Evolutionary conservation across 1,139 yeast species (phyloP), one percentile per base, ranked within the genome.

Genomic region (Pichiaceae sp.): DNA sequence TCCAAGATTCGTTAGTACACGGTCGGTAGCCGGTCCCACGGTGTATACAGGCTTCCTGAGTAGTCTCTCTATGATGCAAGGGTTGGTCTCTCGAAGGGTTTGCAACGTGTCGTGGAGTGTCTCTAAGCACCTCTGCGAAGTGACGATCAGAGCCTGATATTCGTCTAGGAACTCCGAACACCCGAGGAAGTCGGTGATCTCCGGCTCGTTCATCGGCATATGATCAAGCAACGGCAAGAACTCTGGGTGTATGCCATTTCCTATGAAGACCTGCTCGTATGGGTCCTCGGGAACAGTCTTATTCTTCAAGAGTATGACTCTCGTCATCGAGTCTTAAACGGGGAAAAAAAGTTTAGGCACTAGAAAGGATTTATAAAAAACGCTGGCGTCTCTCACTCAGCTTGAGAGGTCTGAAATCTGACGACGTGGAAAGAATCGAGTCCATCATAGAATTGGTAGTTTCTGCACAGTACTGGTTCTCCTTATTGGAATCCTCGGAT

Each of bases 81-180:
- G 41, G 2, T 38, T 39, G 6, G 42, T 42, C 9, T 46, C 20
- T 29, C 45, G 32, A 8, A 57, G 31, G 29, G 56, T 49, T 3
- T 59, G 32, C 29, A 73, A 57, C 32, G 72, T 72, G 34, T 64
- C 67, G 35, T 68, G 66, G 14, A 82, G 59, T 25, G 89, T 81
- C 50, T 89, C 96, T 0, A 89, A 95, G 0, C 96, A 95, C 46
- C 97, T 61, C 54, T 89, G 96, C 3, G 95, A 82, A 0, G 97
- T 87, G n/a, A 91, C 76, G 9, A 91, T 80, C 31, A 85, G 59
- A 1, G 75, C 72, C 38, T 68, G 64, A 35, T 69, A 54, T 1
- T 57, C 48, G 3, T 48, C 29, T 8, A 70, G 42, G 46, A 76
- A 78, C 18, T 61, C 64, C 0, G 52, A 46, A 2, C 73, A 62